Evolutionary conservation across 495 filamentous ascomycete genomes (phyloP).

Genomic region (Cairneyella variabilis): DNA sequence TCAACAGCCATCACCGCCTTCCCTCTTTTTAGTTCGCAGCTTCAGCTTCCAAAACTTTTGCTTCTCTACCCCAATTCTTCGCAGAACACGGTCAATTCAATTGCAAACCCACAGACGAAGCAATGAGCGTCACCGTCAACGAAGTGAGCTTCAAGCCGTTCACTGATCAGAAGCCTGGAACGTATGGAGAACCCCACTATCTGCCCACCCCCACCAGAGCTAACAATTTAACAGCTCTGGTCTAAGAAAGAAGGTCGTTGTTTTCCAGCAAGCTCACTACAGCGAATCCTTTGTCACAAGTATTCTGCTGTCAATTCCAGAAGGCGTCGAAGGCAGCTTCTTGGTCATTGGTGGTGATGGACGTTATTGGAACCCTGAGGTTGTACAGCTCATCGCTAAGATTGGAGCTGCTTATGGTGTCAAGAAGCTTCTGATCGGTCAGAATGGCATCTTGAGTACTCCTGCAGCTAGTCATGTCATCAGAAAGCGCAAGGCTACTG

Average conservation of each 20-base stretch:
- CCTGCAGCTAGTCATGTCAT: constrained; percentile 95
- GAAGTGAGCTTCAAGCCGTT: constrained; percentile 75
- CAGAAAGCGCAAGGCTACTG: constrained; percentile 86
- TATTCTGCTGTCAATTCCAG: constrained; percentile 92
- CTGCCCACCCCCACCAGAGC: constrained; percentile 29
- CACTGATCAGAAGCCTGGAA: constrained; percentile 97
- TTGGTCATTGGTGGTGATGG: constrained; percentile 98
- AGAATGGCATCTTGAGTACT: constrained; percentile 93
- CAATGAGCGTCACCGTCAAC: constrained; percentile 49
- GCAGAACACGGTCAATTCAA: not conserved
- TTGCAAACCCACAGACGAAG: not conserved
- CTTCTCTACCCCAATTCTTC: not conserved
- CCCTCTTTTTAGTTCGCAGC: constrained; percentile 14
- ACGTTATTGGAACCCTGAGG: constrained; percentile 94
- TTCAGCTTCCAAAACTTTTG: not conserved
- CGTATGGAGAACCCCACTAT: constrained; percentile 60
- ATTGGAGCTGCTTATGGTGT: constrained; percentile 96
- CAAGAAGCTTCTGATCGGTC: constrained; percentile 95
- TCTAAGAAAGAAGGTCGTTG: constrained; percentile 96
- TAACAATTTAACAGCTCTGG: constrained; percentile 65
- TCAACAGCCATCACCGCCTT: constrained; percentile 16
- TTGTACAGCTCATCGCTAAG: constrained; percentile 94
- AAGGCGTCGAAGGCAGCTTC: constrained; percentile 81
- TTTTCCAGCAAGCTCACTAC: constrained; percentile 94
- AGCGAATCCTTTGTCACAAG: constrained; percentile 92